Base-by-base conservation (phyloP, 345 rosid genomes). In the Lenwebbia sp. region DNA sequence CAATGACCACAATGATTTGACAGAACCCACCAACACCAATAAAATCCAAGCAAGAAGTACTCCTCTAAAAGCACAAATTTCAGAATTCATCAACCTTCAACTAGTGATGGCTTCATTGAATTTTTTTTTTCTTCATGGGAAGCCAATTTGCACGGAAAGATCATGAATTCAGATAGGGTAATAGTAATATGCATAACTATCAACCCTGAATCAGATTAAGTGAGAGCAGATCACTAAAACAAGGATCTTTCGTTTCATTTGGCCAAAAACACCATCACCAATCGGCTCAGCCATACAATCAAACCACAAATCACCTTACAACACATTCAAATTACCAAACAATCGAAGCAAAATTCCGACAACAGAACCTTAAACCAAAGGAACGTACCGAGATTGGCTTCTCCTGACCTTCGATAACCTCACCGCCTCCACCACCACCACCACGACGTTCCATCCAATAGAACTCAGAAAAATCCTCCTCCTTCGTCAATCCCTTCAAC, bases 331-430 rank as follows among this genome's bases (percentile, higher is more conserved):
- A 65, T 14, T 65, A 65, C 41, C 22, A 25, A 57, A 50, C 11
- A 50, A 37, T 25, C 0, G 6, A 3, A 53, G 30, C 54, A 26
- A 33, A 58, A 44, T 26, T 4, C 60, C 11, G 25, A 25, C 9
- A n/a, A 44, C 21, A 21, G 85, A 28, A 2, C 33, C 13, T 15
- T 26, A 33, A 50, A 86, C 58, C 70, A 19, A 52, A 47, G 15
- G 37, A 23, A 54, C 92, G 41, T 89, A 94, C 96, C 91, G 92
- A 83, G 88, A 93, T 86, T 23, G 87, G 86, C 86, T 89, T 90
- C 81, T 86, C 92, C 54, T 90, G 92, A 85, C 84, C 84, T 70
- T 91, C 91, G 83, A 74, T 85, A n/a, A 88, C 88, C 83, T 86
- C 86, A 75, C 85, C 91, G 23, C 83, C 51, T 8, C 89, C 86